Evolutionary conservation across 805 yeast genomes (phyloP).

Genomic region (Metschnikowia sp.): DNA sequence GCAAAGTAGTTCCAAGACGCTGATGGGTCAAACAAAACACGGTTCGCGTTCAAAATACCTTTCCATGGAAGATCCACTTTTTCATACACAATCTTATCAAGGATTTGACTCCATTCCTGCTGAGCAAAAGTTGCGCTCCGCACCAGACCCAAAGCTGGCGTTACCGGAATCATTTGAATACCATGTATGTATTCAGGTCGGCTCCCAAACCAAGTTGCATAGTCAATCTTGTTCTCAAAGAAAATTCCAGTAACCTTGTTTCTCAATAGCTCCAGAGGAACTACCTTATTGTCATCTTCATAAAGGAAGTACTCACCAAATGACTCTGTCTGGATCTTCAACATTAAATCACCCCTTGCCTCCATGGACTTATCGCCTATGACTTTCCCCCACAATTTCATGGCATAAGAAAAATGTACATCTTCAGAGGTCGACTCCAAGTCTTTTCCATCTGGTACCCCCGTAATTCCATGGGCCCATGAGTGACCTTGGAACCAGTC

Average conservation of each 20-base stretch:
- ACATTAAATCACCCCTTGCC: constrained; percentile 54
- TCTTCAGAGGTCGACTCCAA: constrained; percentile 74
- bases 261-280: constrained; percentile 48
- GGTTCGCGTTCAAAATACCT: constrained; percentile 49
- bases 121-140: constrained; percentile 46
- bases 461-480: constrained; percentile 69
- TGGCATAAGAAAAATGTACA: constrained; percentile 63
- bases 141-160: constrained; percentile 57
- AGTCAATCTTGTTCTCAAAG: constrained; percentile 69
- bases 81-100: constrained; percentile 19
- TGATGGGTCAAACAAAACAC: constrained; percentile 43
- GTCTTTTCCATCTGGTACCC: constrained; percentile 64
- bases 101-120: constrained; percentile 23
- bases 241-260: constrained; percentile 68
- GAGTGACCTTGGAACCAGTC: constrained; percentile 76
- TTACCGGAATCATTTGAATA: constrained; percentile 73
- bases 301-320: constrained; percentile 56
- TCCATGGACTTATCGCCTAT: constrained; percentile 51
- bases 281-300: constrained; percentile 36
- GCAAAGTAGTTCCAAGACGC: constrained; percentile 59
- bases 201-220: constrained; percentile 68
- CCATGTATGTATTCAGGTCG: constrained; percentile 67
- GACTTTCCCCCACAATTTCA: constrained; percentile 66
- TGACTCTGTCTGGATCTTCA: constrained; percentile 52
- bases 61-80: constrained; percentile 51